Evolutionary conservation across 805 yeast species (phyloP).

Genomic region (Pichia phayaonensis): DNA sequence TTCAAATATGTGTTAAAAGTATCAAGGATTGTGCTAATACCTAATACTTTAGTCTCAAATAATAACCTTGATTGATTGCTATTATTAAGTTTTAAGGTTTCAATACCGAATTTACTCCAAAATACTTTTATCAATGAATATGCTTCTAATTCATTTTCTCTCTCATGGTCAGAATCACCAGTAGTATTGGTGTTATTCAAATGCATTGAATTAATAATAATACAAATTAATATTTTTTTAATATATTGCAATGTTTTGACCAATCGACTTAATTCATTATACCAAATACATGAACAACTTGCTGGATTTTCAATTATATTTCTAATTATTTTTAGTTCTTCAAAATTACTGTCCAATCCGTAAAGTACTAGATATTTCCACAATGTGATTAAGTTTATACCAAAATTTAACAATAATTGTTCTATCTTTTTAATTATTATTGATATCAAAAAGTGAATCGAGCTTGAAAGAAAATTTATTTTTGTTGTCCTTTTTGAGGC

Average conservation of each 20-base stretch:
- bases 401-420: background rate
- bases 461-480: conserved; percentile 4
- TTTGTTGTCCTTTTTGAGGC: background rate
- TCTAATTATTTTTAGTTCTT: conserved; percentile 4
- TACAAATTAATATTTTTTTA: conserved; percentile 1
- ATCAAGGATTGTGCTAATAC: background rate
- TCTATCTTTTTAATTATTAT: conserved; percentile 4
- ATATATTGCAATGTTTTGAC: background rate
- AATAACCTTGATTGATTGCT: background rate
- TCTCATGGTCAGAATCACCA: background rate
- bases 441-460: conserved; percentile 5
- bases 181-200: background rate
- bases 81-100: background rate
- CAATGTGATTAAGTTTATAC: background rate
- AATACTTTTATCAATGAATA: conserved; percentile 3
- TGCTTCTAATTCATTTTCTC: background rate
- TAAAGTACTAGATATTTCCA: conserved; percentile 8
- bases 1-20: background rate
- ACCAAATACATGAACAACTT: conserved; percentile 7
- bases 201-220: conserved; percentile 5
- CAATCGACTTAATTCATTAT: conserved; percentile 5
- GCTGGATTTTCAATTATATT: conserved; percentile 2
- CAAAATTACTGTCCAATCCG: conserved; percentile 4
- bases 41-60: background rate
- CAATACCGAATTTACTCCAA: conserved; percentile 7